These are phyloP conservation scores for Candida oleophila DNA, from an alignment of 805 yeast genomes.

Conservation along the genomic window DNA sequence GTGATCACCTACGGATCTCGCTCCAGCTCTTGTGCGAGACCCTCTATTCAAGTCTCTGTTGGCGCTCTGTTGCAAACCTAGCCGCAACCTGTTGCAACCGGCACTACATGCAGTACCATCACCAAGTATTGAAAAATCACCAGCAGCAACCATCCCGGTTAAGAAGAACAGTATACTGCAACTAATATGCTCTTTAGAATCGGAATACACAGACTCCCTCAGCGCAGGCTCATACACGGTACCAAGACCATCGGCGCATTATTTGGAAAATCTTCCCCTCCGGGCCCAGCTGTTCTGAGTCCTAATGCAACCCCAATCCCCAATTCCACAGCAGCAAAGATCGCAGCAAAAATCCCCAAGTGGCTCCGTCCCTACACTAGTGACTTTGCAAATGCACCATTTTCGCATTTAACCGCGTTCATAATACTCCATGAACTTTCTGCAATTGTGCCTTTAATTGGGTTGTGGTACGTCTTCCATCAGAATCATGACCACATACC, in stretches of 20 bases:
- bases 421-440: slow-evolving; percentile 70
- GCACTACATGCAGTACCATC: neutral
- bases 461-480: slow-evolving; percentile 67
- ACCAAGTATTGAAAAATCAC: neutral
- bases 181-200: neutral
- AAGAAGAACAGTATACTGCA: no score
- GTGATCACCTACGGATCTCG: neutral
- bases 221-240: neutral
- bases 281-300: no score
- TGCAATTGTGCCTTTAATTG: slow-evolving; percentile 69
- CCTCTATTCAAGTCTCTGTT: neutral
- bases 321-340: slow-evolving; percentile 1
- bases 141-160: no score
- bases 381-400: slow-evolving; percentile 53
- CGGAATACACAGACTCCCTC: neutral
- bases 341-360: slow-evolving; percentile 43
- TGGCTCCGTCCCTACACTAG: slow-evolving; percentile 50
- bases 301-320: neutral
- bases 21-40: neutral
- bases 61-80: no score
- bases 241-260: neutral
- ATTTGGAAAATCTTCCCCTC: neutral
- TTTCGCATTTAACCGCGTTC: slow-evolving; percentile 62
- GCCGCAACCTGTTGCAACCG: neutral
- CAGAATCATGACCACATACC: slow-evolving; percentile 51